Percentiles rank a stretch among this genome's conserved stretches.
phyloP scores from a whole-genome alignment of 768 basidiomycete species.

The Suillus sp. region DNA sequence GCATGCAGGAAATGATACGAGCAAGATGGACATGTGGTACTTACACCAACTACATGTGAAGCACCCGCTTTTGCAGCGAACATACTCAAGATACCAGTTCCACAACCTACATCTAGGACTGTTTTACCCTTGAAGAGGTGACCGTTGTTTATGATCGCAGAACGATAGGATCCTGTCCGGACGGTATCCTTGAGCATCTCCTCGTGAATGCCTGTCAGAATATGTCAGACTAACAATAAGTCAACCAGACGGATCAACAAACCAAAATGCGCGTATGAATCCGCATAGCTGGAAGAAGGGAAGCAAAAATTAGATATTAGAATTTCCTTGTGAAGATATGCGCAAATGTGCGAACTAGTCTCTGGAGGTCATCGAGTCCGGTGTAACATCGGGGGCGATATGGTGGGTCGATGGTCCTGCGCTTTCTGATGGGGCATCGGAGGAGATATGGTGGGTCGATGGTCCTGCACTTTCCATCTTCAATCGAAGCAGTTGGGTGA shows the following conservation, averaged over 20 bases:
- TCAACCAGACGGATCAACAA: slow-evolving; percentile 25
- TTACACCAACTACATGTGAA: slow-evolving; percentile 87
- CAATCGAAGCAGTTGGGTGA: slow-evolving; percentile 11
- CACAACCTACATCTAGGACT: slow-evolving; percentile 97
- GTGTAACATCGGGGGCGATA: slow-evolving; percentile 8
- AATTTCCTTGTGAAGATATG: slow-evolving; percentile 30
- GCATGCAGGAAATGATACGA: slow-evolving; percentile 16
- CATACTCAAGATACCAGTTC: slow-evolving; percentile 97
- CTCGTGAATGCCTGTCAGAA: slow-evolving; percentile 84
- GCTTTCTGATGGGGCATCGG: slow-evolving; percentile 22
- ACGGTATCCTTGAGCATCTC: slow-evolving; percentile 99
- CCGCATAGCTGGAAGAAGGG: slow-evolving; percentile 74
- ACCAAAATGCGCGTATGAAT: slow-evolving; percentile 97
- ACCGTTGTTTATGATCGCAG: slow-evolving; percentile 90
- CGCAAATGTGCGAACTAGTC: slow-evolving; percentile 72
- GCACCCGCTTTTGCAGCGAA: slow-evolving; percentile 97
- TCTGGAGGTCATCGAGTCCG: slow-evolving; percentile 75
- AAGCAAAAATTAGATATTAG: slow-evolving; percentile 39
- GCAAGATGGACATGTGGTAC: slow-evolving; percentile 30
- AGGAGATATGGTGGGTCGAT: slow-evolving; percentile 23
- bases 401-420: slow-evolving; percentile 31
- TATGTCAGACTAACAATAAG: slow-evolving; percentile 3
- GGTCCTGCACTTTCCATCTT: slow-evolving; percentile 34
- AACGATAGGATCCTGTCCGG: slow-evolving; percentile 92
- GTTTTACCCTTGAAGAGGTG: slow-evolving; percentile 97